Percentiles rank a stretch among this genome's conserved stretches.
These are phyloP conservation scores for Phlebopus sp. DNA, from an alignment of 1,284 basidiomycete genomes.

Conservation along the genomic window DNA sequence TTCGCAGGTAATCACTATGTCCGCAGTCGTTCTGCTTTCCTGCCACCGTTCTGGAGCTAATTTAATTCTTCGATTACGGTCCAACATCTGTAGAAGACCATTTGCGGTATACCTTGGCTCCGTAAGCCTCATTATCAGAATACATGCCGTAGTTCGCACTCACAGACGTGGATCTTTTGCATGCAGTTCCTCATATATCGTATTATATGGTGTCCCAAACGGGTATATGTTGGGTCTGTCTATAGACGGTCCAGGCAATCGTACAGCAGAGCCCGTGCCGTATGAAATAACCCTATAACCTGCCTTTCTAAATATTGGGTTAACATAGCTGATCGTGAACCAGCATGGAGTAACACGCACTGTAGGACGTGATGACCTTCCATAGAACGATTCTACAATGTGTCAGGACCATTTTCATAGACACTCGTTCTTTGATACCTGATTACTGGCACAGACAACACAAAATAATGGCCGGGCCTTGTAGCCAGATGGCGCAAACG, in stretches of 20 bases:
- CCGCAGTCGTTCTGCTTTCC: constrained; percentile 82
- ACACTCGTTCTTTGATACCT: constrained; percentile 50
- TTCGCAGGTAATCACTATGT: constrained; percentile 98
- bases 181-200: constrained; percentile 92
- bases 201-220: constrained; percentile 98
- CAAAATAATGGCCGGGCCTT: constrained; percentile 84
- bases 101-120: constrained; percentile 84
- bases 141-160: constrained; percentile 31
- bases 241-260: constrained; percentile 92
- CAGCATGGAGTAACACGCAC: constrained; percentile 47
- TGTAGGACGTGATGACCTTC: constrained; percentile 92
- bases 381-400: constrained; percentile 92
- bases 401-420: constrained; percentile 14
- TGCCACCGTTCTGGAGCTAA: constrained; percentile 96
- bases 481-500: constrained; percentile 34
- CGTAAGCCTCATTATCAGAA: constrained; percentile 14
- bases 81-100: constrained; percentile 96
- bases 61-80: constrained; percentile 93
- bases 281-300: constrained; percentile 91
- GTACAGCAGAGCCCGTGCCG: constrained; percentile 96
- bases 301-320: constrained; percentile 58
- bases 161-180: constrained; percentile 84
- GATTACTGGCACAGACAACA: constrained; percentile 97
- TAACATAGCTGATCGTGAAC: constrained; percentile 5
- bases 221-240: constrained; percentile 98